Conservation (phyloP, 2,329 filamentous ascomycete genomes). For the Cadophora sp. region DNA sequence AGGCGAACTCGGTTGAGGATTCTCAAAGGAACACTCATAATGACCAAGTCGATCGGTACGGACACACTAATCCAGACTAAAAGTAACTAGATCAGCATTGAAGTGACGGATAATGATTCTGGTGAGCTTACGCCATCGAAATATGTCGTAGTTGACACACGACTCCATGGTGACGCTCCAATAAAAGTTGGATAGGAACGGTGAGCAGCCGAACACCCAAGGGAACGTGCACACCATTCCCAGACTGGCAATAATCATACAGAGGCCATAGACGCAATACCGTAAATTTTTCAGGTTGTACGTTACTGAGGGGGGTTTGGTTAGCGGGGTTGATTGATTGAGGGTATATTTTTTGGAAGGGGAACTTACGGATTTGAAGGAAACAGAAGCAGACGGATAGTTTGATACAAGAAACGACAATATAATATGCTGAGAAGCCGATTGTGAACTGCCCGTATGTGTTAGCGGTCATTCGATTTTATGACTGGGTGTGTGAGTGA, state of each 20-base stretch:
- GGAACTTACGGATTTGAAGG: conserved; percentile 41
- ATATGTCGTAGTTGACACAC: conserved; percentile 43
- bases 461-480: conserved; percentile 4
- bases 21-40: conserved; percentile 39
- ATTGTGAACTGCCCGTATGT: conserved; percentile 28
- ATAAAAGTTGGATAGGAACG: conserved; percentile 41
- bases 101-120: neutral
- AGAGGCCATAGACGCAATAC: conserved; percentile 37
- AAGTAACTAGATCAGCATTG: conserved; percentile 10
- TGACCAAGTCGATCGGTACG: conserved; percentile 41
- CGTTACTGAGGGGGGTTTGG: conserved; percentile 34
- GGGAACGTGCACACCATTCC: conserved; percentile 35
- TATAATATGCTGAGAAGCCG: conserved; percentile 43
- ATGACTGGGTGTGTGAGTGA: too few species aligned
- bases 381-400: conserved; percentile 43
- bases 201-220: conserved; percentile 41
- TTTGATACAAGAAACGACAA: conserved; percentile 42
- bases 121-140: conserved; percentile 41
- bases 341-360: neutral
- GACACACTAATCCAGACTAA: conserved; percentile 42
- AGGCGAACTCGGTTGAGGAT: conserved; percentile 39
- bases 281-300: conserved; percentile 36
- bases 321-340: neutral
- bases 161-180: conserved; percentile 34
- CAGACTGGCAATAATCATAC: conserved; percentile 37